These are phyloP conservation scores for Aspergillus saccharolyticus DNA, from an alignment of 495 filamentous ascomycete genomes.

Conservation along the genomic window DNA sequence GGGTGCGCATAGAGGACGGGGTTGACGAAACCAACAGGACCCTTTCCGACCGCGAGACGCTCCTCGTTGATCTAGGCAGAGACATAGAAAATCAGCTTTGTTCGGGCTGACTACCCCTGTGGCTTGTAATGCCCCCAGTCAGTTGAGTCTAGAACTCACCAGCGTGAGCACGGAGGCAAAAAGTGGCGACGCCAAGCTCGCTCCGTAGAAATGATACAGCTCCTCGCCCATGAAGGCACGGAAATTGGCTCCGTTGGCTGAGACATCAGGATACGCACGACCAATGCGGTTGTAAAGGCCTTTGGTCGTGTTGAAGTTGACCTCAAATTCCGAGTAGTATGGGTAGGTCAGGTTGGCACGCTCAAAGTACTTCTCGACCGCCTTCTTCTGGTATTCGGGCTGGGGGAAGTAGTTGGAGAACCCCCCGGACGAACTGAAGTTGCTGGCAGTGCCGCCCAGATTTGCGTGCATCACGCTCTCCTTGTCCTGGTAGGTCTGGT, in stretches of 20 bases:
- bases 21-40: constrained; percentile 57
- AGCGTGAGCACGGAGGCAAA: constrained; percentile 52
- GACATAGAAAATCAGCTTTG: too few species aligned
- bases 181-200: constrained; percentile 57
- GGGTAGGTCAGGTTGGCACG: constrained; percentile 42
- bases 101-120: too few species aligned
- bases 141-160: neutral
- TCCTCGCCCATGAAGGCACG: constrained; percentile 38
- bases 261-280: constrained; percentile 60
- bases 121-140: too few species aligned
- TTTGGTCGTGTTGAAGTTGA: constrained; percentile 32
- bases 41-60: constrained; percentile 49
- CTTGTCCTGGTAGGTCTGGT: constrained; percentile 31
- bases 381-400: constrained; percentile 52
- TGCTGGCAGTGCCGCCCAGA: constrained; percentile 25
- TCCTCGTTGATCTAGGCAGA: constrained; percentile 54
- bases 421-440: constrained; percentile 57
- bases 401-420: constrained; percentile 63
- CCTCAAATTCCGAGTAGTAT: constrained; percentile 25
- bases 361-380: constrained; percentile 47
- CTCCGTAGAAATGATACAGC: constrained; percentile 38
- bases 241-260: constrained; percentile 56
- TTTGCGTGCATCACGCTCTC: constrained; percentile 29
- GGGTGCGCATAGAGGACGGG: constrained; percentile 58
- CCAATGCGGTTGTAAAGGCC: constrained; percentile 56